These are phyloP conservation scores for Pythium chondricola DNA, from an alignment of 352 stramenopile genomes.

Conservation along the genomic window DNA sequence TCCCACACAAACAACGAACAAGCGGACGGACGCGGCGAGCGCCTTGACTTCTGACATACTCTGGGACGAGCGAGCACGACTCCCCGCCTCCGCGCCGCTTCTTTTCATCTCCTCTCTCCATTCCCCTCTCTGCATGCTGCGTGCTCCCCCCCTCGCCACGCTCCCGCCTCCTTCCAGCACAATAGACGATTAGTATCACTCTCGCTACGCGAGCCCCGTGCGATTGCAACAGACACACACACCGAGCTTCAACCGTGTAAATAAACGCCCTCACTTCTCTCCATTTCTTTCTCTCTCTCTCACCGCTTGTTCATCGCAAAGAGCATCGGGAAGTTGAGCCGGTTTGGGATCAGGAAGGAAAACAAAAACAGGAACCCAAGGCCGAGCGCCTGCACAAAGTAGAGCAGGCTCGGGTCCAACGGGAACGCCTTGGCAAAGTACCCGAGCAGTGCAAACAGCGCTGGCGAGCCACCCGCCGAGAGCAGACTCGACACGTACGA, in stretches of 20 bases:
- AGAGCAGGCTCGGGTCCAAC: slow-evolving; percentile 74
- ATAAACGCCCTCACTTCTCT: too few relatives aligned
- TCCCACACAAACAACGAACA: neutral
- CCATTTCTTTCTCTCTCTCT: too few relatives aligned
- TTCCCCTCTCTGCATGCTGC: too few relatives aligned
- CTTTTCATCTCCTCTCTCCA: too few relatives aligned
- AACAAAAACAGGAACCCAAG: slow-evolving; percentile 70
- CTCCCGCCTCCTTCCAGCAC: neutral
- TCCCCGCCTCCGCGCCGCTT: too few relatives aligned
- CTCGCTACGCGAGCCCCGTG: too few relatives aligned
- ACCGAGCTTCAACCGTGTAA: slow-evolving; percentile 6
- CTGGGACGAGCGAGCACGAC: too few relatives aligned
- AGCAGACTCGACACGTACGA: slow-evolving; percentile 54
- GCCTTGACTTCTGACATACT: too few relatives aligned
- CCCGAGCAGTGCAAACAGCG: slow-evolving; percentile 65
- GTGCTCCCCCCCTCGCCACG: too few relatives aligned
- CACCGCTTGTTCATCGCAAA: slow-evolving; percentile 77
- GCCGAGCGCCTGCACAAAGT: slow-evolving; percentile 63
- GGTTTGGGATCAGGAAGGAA: slow-evolving; percentile 67
- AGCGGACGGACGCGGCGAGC: too few relatives aligned
- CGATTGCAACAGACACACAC: too few relatives aligned
- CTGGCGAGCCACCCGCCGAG: slow-evolving; percentile 34
- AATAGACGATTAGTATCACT: slow-evolving; percentile 6
- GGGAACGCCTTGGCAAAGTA: slow-evolving; percentile 76
- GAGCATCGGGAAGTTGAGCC: slow-evolving; percentile 77